Conservation (phyloP, 805 yeast genomes). For the Candida incommunis region DNA sequence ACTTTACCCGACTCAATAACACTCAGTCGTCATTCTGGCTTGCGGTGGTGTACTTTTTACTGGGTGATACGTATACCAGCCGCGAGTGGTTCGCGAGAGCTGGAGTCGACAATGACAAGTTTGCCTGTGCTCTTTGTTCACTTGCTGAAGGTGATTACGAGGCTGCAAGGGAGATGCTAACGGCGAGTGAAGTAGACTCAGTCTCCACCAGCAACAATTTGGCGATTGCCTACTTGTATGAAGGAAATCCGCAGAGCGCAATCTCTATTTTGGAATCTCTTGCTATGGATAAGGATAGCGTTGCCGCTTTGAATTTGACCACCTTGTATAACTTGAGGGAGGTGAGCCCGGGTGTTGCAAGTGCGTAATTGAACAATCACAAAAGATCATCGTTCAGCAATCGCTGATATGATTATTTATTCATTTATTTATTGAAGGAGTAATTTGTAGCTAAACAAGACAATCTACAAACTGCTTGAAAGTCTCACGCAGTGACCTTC, state of each 20-base stretch:
- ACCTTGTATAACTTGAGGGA: not conserved
- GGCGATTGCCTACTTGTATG: not conserved
- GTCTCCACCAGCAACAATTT: not conserved
- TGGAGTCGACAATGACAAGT: not conserved
- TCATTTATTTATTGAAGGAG: no score
- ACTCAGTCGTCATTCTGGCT: not conserved
- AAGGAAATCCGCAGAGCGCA: not conserved
- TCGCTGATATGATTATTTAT: no score
- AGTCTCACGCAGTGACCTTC: no score
- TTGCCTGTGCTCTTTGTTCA: not conserved
- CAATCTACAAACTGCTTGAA: no score
- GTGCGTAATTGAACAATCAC: no score
- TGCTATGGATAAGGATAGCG: not conserved
- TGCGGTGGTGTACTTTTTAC: not conserved
- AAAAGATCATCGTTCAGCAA: no score
- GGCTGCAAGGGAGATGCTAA: not conserved
- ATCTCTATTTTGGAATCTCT: not conserved
- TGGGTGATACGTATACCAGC: not conserved
- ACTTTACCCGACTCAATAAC: not conserved
- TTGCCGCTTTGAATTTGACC: not conserved
- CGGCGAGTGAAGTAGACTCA: not conserved
- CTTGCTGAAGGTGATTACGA: constrained; percentile 1
- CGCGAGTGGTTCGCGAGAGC: not conserved
- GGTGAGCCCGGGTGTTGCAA: no score
- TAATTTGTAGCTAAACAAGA: no score